These are phyloP conservation scores for Vitellaria paradoxa DNA, from an alignment of 179 eudicot species.

Conservation along the genomic window DNA sequence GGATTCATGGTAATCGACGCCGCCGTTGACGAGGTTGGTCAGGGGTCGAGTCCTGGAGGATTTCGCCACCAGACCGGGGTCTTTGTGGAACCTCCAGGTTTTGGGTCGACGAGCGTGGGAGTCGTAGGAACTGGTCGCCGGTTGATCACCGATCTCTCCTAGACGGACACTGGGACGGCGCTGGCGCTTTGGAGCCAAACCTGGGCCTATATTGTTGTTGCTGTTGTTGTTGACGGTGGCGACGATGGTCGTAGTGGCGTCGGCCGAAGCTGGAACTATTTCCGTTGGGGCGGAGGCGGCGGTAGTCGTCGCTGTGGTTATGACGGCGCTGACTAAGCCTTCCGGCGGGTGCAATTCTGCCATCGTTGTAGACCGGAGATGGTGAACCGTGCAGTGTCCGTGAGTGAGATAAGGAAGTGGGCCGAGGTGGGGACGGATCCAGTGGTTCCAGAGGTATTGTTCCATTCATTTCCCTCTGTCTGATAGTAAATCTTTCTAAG, in stretches of 20 bases:
- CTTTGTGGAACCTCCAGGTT: conserved; percentile 34
- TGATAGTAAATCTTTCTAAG: too few species aligned
- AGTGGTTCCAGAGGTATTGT: too few species aligned
- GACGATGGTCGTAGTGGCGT: background rate
- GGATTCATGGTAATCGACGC: conserved; percentile 14
- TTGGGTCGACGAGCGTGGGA: conserved; percentile 26
- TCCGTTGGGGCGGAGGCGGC: background rate
- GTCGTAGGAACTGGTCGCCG: conserved; percentile 31
- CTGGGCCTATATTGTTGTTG: background rate
- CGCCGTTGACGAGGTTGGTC: conserved; percentile 38
- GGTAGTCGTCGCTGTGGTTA: background rate
- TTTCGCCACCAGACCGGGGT: conserved; percentile 25
- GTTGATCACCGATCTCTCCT: conserved; percentile 64
- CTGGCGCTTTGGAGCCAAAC: conserved; percentile 46
- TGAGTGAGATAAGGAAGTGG: background rate
- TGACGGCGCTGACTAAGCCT: conserved; percentile 3
- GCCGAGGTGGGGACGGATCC: too few species aligned
- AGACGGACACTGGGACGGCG: conserved; percentile 63
- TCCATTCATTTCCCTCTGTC: too few species aligned
- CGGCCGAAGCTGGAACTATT: background rate
- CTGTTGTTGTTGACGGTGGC: background rate
- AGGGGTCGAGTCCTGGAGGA: conserved; percentile 46
- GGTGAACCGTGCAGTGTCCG: too few species aligned
- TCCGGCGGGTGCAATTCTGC: conserved; percentile 15
- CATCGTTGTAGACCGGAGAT: background rate